A percentile compares a stretch with the other conserved stretches of the same genome.
Evolutionary conservation across 2,329 filamentous ascomycete genomes (phyloP).

Genomic region (Aspergillus latus): DNA sequence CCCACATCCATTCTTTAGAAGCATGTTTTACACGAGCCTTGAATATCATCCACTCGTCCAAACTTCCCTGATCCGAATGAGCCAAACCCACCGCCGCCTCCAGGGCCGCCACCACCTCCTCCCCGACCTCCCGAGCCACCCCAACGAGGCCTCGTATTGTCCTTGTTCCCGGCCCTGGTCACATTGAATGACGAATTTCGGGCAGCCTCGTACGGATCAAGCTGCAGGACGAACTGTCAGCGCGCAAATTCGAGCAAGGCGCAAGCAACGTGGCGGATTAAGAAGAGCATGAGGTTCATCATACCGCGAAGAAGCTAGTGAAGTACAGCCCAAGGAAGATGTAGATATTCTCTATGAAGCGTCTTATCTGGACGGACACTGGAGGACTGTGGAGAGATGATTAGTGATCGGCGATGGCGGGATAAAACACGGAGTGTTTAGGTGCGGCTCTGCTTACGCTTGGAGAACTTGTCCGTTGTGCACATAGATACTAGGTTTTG

Average conservation of each 20-base stretch:
- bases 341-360: constrained; percentile 45
- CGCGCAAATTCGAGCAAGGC: not conserved
- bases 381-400: constrained; percentile 40
- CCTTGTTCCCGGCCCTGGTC: constrained; percentile 29
- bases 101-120: constrained; percentile 29
- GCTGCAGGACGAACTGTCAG: constrained; percentile 30
- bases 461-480: constrained; percentile 42
- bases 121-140: constrained; percentile 21
- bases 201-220: constrained; percentile 49
- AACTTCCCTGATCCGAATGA: constrained; percentile 38
- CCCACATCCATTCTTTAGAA: constrained; percentile 20
- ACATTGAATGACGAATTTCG: constrained; percentile 49
- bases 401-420: constrained; percentile 7
- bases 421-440: not conserved
- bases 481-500: constrained; percentile 35
- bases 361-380: constrained; percentile 43
- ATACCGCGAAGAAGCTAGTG: constrained; percentile 50
- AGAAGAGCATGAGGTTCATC: constrained; percentile 14
- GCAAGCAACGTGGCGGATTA: too few relatives aligned
- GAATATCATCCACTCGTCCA: constrained; percentile 49
- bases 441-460: constrained; percentile 26
- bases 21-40: constrained; percentile 47
- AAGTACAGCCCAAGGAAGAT: constrained; percentile 52
- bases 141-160: constrained; percentile 27
- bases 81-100: constrained; percentile 30